These are phyloP conservation scores for Suaeda aralocaspica DNA, from an alignment of 148 eudicot genomes.

Conservation along the genomic window DNA sequence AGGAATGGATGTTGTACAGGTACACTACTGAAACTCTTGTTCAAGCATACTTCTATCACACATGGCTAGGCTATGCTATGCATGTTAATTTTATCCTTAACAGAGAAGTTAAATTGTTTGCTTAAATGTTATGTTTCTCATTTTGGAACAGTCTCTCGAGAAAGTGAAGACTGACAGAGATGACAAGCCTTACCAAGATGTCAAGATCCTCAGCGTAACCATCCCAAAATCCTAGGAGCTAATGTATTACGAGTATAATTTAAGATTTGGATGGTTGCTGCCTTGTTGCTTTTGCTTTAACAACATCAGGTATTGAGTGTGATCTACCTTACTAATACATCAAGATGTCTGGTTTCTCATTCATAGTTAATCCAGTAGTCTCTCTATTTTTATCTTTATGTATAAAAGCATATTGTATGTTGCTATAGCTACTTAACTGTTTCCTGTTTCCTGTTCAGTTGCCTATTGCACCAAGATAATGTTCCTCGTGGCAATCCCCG, in stretches of 20 bases:
- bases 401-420: neutral
- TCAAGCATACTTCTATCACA: neutral
- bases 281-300: slow-evolving; percentile 6
- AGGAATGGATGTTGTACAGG: slow-evolving; percentile 99
- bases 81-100: neutral
- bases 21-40: slow-evolving; percentile 24
- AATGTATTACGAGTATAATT: neutral
- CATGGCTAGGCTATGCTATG: neutral
- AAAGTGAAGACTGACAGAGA: slow-evolving; percentile 89
- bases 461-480: slow-evolving; percentile 3
- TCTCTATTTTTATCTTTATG: neutral
- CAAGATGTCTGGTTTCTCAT: neutral
- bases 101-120: neutral
- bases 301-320: slow-evolving; percentile 21
- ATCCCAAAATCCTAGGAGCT: slow-evolving; percentile 62
- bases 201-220: slow-evolving; percentile 92
- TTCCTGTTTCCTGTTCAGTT: neutral
- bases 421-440: neutral
- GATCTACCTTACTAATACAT: neutral
- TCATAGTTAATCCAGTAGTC: neutral
- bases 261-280: neutral
- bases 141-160: slow-evolving; percentile 63
- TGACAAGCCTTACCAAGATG: slow-evolving; percentile 94
- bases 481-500: neutral
- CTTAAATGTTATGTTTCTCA: neutral